Evolutionary conservation across 1,284 basidiomycete genomes (phyloP), one percentile per base, ranked within the genome.

Genomic region (Tilletia horrida): DNA sequence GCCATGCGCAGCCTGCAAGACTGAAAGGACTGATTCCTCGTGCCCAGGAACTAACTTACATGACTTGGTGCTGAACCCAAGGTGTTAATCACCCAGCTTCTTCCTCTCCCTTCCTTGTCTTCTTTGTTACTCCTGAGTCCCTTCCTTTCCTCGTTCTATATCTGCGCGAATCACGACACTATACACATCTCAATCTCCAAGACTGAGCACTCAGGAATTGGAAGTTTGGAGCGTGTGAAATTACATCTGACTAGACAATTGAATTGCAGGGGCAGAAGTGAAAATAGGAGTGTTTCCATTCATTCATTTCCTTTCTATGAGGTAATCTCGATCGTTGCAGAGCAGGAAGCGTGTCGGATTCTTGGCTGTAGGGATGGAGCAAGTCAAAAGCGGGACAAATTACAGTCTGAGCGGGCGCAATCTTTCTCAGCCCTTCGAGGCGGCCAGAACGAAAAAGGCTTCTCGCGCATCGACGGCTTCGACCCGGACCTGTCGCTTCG

Each of bases 1-100:
- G 64, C 72, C 27, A 81, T 82, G 75, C 78, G 78, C 62, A 77
- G 75, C 61, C 71, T 81, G 13, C 68, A 74, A 45, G 79, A 81
- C 57, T 81, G 66, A 62, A 23, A 66, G 27, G 40, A 40, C 13
- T 57, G 8, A 57, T 23, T 6, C 18, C 21, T 23, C 45, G 4
- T 18, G 16, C 45, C 16, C 45, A n/a, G 16, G 18, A 8, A 23
- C 21, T 18, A 48, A n/a, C 45, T 18, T 48, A 18, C 18, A 57
- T 31, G 23, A 9, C 52, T 57, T 25, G 47, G 47, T 11, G 9
- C 47, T 48, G 8, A n/a, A 8, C 47, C 11, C 47, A 11, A 48
- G 47, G 48, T 52, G n/a, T n/a, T 23, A 48, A 48, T 18, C 45
- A n/a, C 45, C 6, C 45, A 48, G 6, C 2, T 16, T 14, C 9